phyloP scores from a whole-genome alignment of 495 filamentous ascomycete genomes.

The Aspergillus heteromorphus region DNA sequence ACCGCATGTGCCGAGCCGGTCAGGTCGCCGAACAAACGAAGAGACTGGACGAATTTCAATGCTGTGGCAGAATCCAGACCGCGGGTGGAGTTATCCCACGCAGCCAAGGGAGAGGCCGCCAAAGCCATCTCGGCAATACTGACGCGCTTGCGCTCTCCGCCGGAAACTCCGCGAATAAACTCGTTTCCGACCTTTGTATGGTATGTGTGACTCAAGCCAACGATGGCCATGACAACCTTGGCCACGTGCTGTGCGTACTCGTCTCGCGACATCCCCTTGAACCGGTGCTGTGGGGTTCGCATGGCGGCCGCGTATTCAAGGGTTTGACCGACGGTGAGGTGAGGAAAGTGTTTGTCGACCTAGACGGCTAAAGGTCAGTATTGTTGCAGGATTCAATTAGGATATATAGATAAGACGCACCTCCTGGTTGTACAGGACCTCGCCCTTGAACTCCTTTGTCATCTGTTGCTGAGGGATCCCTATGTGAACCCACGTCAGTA shows the following conservation, averaged over 20 bases:
- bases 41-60: conserved; percentile 59
- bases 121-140: conserved; percentile 54
- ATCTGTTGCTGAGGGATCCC: conserved; percentile 21
- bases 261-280: conserved; percentile 36
- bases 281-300: conserved; percentile 36
- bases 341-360: conserved; percentile 57
- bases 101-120: conserved; percentile 61
- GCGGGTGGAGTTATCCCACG: conserved; percentile 82
- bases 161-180: conserved; percentile 64
- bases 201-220: conserved; percentile 52
- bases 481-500: background rate
- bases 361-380: background rate
- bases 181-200: conserved; percentile 40
- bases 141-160: conserved; percentile 69
- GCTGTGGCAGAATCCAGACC: conserved; percentile 80
- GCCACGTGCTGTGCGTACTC: conserved; percentile 39
- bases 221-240: conserved; percentile 34
- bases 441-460: conserved; percentile 48
- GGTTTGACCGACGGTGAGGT: conserved; percentile 59
- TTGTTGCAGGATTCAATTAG: background rate
- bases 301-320: conserved; percentile 53
- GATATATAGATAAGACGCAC: conserved; percentile 7
- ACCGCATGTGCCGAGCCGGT: conserved; percentile 68
- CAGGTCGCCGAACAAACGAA: conserved; percentile 65
- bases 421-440: conserved; percentile 56